Base-by-base conservation (phyloP, 2,329 filamentous ascomycete genomes). In the Diaporthe australafricana region DNA sequence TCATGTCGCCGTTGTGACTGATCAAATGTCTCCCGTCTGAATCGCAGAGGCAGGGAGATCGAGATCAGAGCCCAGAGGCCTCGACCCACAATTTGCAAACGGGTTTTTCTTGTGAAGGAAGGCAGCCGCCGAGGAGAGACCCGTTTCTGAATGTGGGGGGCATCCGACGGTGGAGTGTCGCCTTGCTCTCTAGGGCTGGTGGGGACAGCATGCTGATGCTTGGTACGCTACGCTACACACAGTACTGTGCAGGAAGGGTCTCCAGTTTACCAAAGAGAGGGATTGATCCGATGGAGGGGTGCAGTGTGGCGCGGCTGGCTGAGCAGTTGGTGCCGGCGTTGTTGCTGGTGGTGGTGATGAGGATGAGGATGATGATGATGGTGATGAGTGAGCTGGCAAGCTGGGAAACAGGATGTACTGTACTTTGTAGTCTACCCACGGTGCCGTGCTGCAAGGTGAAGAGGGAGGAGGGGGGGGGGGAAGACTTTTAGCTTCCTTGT, bases 11-110 rank as follows among this genome's bases (percentile, higher is more conserved):
- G 40, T 68, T 69, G 53, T 69, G 66, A 69, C 55, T 57, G 27
- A 69, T 69, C 66, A 69, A 69, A 69, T 69, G 66, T 69, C 66
- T 57, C 12, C 66, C 22, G 53, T 69, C 66, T 57, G 53, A 69
- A 69, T 69, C 66, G 66, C 30, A 60, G 38, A 60, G 60, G 60
- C 53, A 30, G 22, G 30, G 42, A 60, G 66, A 69, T 69, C 66
- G 66, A 69, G 53, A 69, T 50, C 45, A 65, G 47, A 65, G 50
- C 30, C 32, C 65, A 68, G 50, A 56, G 27, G 53, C 12, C 30
- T 14, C 66, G 66, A 50, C 66, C 66, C 66, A 69, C 53, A n/a
- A 38, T 25, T 22, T 27, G 22, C 53, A 69, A 48, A 60, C 52
- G 66, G 45, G 57, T 17, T 50, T 65, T 65, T 65, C 12, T 30